phyloP scores from a whole-genome alignment of 352 stramenopile genomes.

The Saprolegnia parasitica region DNA sequence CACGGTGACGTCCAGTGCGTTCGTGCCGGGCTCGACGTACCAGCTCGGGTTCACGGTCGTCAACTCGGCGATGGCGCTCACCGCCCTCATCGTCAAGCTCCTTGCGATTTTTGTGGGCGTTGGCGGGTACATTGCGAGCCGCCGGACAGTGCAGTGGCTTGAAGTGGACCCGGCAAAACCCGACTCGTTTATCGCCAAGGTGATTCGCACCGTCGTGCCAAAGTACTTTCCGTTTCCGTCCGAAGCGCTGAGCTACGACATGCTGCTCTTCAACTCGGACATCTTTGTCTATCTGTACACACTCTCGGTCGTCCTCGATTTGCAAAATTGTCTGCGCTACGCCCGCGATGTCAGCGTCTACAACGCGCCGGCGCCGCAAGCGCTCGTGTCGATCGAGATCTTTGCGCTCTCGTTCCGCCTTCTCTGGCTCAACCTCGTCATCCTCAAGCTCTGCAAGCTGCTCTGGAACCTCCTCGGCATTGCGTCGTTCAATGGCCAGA shows the following conservation, averaged over 20 bases:
- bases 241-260: constrained; percentile 4
- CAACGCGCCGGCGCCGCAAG: neutral
- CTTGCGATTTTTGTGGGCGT: constrained; percentile 14
- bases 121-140: constrained; percentile 14
- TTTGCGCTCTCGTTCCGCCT: constrained; percentile 1
- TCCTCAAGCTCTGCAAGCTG: constrained; percentile 12
- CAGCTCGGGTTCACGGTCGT: constrained; percentile 12
- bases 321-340: neutral
- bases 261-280: constrained; percentile 16
- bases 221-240: constrained; percentile 21
- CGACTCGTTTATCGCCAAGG: neutral
- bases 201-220: neutral
- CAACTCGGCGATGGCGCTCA: neutral
- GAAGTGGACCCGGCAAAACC: constrained; percentile 21
- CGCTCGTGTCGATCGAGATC: neutral
- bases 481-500: neutral
- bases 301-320: neutral
- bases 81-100: neutral
- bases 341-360: neutral
- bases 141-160: constrained; percentile 19
- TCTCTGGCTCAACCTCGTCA: constrained; percentile 13
- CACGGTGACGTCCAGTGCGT: neutral
- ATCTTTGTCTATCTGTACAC: constrained; percentile 16
- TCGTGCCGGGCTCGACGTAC: constrained; percentile 12
- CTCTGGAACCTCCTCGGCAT: constrained; percentile 3